Evolutionary conservation across 2,329 filamentous ascomycete genomes (phyloP).

Genomic region (Metarhizium robertsii): DNA sequence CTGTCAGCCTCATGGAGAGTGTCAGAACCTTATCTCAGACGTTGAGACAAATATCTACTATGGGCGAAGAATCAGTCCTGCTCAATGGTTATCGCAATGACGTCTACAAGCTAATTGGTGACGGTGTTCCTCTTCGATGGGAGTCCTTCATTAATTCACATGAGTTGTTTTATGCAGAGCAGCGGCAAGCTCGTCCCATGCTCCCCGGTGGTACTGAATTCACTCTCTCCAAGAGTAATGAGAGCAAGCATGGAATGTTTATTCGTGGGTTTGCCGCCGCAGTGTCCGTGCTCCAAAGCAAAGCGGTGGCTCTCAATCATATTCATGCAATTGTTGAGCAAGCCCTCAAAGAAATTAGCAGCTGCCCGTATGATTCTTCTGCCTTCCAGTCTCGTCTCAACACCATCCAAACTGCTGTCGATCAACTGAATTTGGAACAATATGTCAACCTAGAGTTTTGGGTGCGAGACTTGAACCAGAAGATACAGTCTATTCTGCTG

Average conservation of each 20-base stretch:
- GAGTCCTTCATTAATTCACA: slow-evolving; percentile 97
- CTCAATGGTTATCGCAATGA: slow-evolving; percentile 89
- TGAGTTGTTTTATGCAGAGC: slow-evolving; percentile 62
- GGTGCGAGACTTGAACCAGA: slow-evolving; percentile 79
- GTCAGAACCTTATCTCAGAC: slow-evolving; percentile 91
- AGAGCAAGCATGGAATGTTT: slow-evolving; percentile 94
- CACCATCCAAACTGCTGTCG: slow-evolving; percentile 81
- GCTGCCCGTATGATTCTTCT: slow-evolving; percentile 72
- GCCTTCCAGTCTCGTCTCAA: slow-evolving; percentile 75
- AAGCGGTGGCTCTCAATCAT: slow-evolving; percentile 67
- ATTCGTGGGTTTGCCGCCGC: slow-evolving; percentile 86
- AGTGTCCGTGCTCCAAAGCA: slow-evolving; percentile 79
- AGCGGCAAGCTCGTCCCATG: slow-evolving; percentile 35
- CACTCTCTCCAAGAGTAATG: slow-evolving; percentile 45
- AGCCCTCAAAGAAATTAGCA: slow-evolving; percentile 71
- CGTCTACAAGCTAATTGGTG: slow-evolving; percentile 71
- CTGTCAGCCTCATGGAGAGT: slow-evolving; percentile 97
- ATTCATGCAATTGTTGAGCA: slow-evolving; percentile 79
- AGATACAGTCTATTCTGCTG: slow-evolving; percentile 72
- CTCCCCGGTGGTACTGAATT: slow-evolving; percentile 30
- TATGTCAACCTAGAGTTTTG: slow-evolving; percentile 89
- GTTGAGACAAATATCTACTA: slow-evolving; percentile 69
- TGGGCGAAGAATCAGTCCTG: slow-evolving; percentile 80
- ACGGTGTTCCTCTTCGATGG: slow-evolving; percentile 87
- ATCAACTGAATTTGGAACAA: slow-evolving; percentile 92